Conservation (phyloP, 1,139 yeast genomes). For the Taiozyma sp. region DNA sequence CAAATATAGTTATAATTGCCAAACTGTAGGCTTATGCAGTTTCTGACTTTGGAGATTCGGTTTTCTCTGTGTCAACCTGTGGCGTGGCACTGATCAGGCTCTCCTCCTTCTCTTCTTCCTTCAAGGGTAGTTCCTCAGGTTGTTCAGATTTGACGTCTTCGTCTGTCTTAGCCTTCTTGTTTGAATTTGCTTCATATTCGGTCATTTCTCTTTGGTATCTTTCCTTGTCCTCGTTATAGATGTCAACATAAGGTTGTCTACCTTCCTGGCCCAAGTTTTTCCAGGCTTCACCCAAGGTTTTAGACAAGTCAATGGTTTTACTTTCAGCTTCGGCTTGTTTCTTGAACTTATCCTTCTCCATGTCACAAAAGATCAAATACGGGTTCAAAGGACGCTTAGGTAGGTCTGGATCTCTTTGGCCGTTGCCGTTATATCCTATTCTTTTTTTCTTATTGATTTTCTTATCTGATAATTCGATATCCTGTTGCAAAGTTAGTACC, state of each 20-base stretch:
- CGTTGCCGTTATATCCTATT: slow-evolving; percentile 21
- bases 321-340: slow-evolving; percentile 47
- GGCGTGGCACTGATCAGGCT: background rate
- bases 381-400: slow-evolving; percentile 93
- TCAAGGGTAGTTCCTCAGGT: slow-evolving; percentile 2
- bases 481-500: slow-evolving; percentile 8
- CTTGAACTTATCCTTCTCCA: slow-evolving; percentile 71
- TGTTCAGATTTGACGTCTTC: slow-evolving; percentile 4
- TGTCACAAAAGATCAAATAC: slow-evolving; percentile 78
- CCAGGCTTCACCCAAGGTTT: slow-evolving; percentile 84
- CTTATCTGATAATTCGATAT: slow-evolving; percentile 22
- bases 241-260: slow-evolving; percentile 67
- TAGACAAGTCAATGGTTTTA: slow-evolving; percentile 57
- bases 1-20: too few species aligned
- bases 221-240: slow-evolving; percentile 74
- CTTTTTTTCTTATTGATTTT: slow-evolving; percentile 25
- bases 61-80: background rate
- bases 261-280: slow-evolving; percentile 64
- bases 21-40: background rate
- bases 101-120: slow-evolving; percentile 1
- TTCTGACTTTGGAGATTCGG: background rate
- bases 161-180: slow-evolving; percentile 2
- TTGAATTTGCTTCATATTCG: slow-evolving; percentile 38
- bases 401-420: slow-evolving; percentile 63
- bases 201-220: slow-evolving; percentile 74